Conservation (phyloP, 176 grass and related monocot species). For the Oryza rufipogon region DNA sequence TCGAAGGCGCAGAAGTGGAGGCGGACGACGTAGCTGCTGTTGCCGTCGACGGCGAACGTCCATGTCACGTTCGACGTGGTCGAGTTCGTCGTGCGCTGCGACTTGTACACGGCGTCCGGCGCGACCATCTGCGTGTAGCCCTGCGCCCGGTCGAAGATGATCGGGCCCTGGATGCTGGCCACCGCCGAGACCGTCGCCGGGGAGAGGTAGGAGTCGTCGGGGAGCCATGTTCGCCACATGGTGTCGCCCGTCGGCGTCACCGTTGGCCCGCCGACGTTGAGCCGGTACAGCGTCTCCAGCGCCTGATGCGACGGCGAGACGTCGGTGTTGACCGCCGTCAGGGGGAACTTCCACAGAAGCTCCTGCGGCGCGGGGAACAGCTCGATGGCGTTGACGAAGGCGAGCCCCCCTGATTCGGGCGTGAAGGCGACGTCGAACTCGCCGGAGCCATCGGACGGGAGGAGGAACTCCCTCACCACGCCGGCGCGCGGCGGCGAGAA, state of each 20-base stretch:
- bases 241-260: conserved; percentile 50
- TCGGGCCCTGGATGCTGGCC: rapidly evolving
- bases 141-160: background rate
- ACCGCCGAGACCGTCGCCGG: background rate
- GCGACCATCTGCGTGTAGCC: conserved; percentile 25
- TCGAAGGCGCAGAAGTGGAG: conserved; percentile 58
- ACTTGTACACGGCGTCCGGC: conserved; percentile 31
- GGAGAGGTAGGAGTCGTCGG: conserved; percentile 43
- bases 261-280: conserved; percentile 45
- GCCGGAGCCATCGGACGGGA: conserved; percentile 30
- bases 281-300: conserved; percentile 44
- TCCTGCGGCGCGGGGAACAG: conserved; percentile 50
- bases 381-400: conserved; percentile 66
- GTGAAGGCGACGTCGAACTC: conserved; percentile 34
- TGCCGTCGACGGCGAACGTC: conserved; percentile 21
- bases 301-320: background rate
- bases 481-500: background rate
- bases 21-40: conserved; percentile 45
- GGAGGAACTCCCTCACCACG: conserved; percentile 52
- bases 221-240: conserved; percentile 58
- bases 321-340: background rate
- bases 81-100: conserved; percentile 17
- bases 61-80: conserved; percentile 39
- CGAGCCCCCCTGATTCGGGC: background rate
- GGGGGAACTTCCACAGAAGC: background rate